A percentile compares a stretch with the other conserved stretches of the same genome.
Evolutionary conservation across 139 green algal genomes (phyloP).

Genomic region (Micractinium sp.): DNA sequence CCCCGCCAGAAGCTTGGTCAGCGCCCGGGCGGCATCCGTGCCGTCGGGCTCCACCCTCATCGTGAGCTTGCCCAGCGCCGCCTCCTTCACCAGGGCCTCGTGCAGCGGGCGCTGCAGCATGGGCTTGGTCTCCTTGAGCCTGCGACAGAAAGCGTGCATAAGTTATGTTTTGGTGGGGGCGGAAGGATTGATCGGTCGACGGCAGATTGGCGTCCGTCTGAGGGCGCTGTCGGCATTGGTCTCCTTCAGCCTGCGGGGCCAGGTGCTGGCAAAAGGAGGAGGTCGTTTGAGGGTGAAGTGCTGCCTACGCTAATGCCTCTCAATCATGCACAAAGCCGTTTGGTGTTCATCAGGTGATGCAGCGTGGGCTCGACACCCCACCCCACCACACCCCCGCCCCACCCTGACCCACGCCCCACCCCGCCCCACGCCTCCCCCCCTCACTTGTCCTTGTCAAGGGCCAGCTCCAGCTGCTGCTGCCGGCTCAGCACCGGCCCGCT

Average conservation of each 20-base stretch:
- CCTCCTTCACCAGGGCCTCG: conserved; percentile 4
- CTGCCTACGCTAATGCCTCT: too few species aligned
- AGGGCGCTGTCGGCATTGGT: conserved; percentile 12
- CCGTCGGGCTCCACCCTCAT: not conserved
- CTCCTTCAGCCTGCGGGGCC: conserved; percentile 12
- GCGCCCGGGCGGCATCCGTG: not conserved
- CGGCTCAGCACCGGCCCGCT: not conserved
- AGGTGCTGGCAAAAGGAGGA: too few species aligned
- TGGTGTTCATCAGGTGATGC: too few species aligned
- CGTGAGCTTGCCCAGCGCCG: not conserved
- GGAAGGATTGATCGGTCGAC: not conserved
- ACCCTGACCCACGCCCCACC: not conserved
- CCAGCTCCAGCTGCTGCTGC: conserved; percentile 13
- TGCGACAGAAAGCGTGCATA: not conserved
- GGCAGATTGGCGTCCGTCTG: too few species aligned
- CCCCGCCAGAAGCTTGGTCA: not conserved
- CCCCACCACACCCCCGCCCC: too few species aligned
- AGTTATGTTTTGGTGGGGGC: not conserved
- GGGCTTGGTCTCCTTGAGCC: conserved; percentile 11
- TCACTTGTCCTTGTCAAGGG: not conserved
- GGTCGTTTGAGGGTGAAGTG: too few species aligned
- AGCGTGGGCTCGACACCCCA: too few species aligned
- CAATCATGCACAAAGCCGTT: too few species aligned
- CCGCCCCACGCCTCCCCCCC: not conserved
- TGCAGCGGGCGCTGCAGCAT: not conserved